phyloP scores from a whole-genome alignment of 169 alveolate genomes.

The Plasmodium relictum region DNA sequence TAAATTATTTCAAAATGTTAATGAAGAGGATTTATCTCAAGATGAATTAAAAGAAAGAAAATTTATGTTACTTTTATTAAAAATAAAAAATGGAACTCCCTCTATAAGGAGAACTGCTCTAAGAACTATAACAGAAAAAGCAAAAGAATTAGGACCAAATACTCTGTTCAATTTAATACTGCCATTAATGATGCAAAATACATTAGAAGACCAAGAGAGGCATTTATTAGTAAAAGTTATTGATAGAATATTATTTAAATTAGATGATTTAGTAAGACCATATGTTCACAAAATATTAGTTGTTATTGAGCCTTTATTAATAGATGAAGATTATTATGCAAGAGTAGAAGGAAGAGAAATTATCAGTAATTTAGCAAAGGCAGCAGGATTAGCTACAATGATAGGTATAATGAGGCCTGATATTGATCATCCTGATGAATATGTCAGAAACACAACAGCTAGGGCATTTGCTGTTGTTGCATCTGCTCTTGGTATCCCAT shows the following conservation, averaged over 20 bases:
- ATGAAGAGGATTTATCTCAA: conserved; percentile 94
- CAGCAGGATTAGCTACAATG: conserved; percentile 99
- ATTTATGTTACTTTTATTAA: conserved; percentile 94
- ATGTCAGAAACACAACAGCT: conserved; percentile 98
- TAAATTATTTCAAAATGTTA: conserved; percentile 91
- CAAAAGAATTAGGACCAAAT: conserved; percentile 98
- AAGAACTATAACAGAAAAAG: conserved; percentile 96
- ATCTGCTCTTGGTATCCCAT: conserved; percentile 98
- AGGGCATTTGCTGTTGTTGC: conserved; percentile 99
- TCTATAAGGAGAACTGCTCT: conserved; percentile 97
- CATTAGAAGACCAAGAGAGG: conserved; percentile 98
- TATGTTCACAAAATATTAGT: conserved; percentile 98
- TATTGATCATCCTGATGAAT: conserved; percentile 99
- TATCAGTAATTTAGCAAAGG: conserved; percentile 95
- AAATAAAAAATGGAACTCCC: conserved; percentile 99
- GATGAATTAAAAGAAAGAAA: conserved; percentile 97
- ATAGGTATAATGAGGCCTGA: conserved; percentile 99
- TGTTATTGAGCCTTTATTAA: conserved; percentile 98
- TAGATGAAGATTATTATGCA: conserved; percentile 99
- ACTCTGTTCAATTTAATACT: conserved; percentile 97
- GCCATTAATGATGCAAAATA: conserved; percentile 98
- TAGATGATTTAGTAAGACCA: conserved; percentile 98
- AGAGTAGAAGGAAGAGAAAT: conserved; percentile 99
- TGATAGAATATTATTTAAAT: conserved; percentile 96
- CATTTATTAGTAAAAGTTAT: conserved; percentile 98